Evolutionary conservation across 441 rosid species (phyloP).

Genomic region (Adansonia madagascariensis): DNA sequence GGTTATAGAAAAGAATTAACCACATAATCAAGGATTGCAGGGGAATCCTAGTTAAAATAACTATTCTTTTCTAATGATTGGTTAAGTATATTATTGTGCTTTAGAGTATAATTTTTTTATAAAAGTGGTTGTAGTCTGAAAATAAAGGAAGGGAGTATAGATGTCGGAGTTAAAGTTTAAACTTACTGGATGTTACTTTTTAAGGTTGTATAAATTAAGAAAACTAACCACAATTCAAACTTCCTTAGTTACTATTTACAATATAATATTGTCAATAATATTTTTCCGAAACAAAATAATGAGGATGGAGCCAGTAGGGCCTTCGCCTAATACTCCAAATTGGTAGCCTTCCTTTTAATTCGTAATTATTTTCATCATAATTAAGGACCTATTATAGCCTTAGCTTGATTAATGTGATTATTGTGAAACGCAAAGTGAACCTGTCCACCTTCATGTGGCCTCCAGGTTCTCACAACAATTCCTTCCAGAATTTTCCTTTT

Average conservation of each 20-base stretch:
- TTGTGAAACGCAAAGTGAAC: not conserved
- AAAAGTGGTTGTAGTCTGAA: too few species aligned
- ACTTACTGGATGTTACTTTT: too few species aligned
- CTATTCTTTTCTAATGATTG: not conserved
- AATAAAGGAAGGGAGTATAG: too few species aligned
- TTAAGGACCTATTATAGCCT: not conserved
- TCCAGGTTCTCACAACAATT: not conserved
- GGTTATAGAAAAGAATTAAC: not conserved
- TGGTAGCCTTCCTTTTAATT: constrained; percentile 1
- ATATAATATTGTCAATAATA: not conserved
- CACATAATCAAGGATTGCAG: not conserved
- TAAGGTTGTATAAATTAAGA: too few species aligned
- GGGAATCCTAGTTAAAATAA: not conserved
- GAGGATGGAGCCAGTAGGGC: not conserved
- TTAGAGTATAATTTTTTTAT: not conserved
- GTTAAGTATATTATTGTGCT: not conserved
- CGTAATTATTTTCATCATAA: not conserved
- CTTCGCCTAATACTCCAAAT: not conserved
- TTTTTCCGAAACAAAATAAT: not conserved
- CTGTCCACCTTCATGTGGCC: not conserved
- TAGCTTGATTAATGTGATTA: constrained; percentile 20
- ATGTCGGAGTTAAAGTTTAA: too few species aligned
- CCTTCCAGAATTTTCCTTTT: not conserved
- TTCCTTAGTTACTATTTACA: not conserved
- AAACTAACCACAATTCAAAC: not conserved